Evolutionary conservation across 306 rosid species (phyloP).

Genomic region (Carpinus fangiana): DNA sequence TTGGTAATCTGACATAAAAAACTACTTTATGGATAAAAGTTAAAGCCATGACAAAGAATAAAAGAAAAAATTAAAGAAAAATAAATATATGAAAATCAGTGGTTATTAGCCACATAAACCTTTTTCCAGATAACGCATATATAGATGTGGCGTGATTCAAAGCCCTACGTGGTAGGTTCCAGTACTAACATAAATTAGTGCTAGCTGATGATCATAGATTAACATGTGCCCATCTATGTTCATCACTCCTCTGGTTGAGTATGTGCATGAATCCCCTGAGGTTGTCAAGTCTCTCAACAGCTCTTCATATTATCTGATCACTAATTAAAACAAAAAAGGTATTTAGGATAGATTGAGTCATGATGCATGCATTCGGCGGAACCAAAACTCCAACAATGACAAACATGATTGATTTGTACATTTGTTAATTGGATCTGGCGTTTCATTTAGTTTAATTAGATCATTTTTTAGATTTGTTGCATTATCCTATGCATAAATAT

Average conservation of each 20-base stretch:
- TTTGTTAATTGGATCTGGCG: constrained; percentile 14
- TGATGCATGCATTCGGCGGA: constrained; percentile 39
- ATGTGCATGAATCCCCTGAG: background rate
- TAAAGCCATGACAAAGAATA: constrained; percentile 30
- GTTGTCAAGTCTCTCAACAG: background rate
- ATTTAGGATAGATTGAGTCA: constrained; percentile 26
- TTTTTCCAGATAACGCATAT: background rate
- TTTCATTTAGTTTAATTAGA: background rate
- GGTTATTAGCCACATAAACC: constrained; percentile 18
- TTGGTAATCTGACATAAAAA: constrained; percentile 51
- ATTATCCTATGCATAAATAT: background rate
- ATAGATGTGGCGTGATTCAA: constrained; percentile 7
- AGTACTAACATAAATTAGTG: background rate
- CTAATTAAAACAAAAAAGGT: background rate
- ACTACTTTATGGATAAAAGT: constrained; percentile 48
- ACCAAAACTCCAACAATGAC: constrained; percentile 27
- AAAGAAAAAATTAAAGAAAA: background rate
- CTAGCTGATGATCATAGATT: background rate
- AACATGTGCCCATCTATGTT: background rate
- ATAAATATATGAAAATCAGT: constrained; percentile 1
- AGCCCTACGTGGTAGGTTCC: background rate
- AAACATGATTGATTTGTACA: constrained; percentile 25
- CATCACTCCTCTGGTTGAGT: constrained; percentile 5
- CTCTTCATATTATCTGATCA: background rate
- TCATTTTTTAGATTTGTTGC: background rate